These are phyloP conservation scores for Udeniomyces megalosporus DNA, from an alignment of 768 basidiomycete genomes.

Conservation along the genomic window DNA sequence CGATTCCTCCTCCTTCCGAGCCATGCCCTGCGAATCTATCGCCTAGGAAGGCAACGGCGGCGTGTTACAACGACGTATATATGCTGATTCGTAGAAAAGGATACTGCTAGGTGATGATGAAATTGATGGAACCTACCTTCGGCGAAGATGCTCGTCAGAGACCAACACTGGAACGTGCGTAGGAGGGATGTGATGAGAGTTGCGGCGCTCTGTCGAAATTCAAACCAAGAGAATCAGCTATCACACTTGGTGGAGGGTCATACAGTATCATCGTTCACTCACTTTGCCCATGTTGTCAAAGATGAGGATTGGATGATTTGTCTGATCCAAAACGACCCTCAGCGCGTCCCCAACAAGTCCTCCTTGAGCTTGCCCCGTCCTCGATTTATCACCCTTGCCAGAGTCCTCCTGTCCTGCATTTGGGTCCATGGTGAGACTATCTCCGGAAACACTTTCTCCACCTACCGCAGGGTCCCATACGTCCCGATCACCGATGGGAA, in stretches of 20 bases:
- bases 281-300: conserved; percentile 26
- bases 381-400: no score
- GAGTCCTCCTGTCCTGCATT: no score
- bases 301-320: conserved; percentile 24
- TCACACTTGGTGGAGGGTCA: conserved; percentile 13
- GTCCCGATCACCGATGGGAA: conserved; percentile 19
- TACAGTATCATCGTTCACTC: conserved; percentile 15
- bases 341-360: conserved; percentile 16
- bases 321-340: conserved; percentile 19
- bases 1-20: conserved; percentile 18
- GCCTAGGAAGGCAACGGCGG: neutral
- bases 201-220: neutral
- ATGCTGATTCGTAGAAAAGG: no score
- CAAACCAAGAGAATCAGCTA: neutral
- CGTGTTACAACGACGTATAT: no score
- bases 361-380: conserved; percentile 2
- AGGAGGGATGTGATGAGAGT: conserved; percentile 4
- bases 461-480: neutral
- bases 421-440: conserved; percentile 10
- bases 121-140: neutral
- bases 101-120: neutral
- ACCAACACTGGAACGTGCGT: neutral
- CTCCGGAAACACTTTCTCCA: conserved; percentile 1
- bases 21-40: neutral
- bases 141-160: neutral